Base-by-base conservation (phyloP, 306 rosid genomes). In the Hippophae tibetana region DNA sequence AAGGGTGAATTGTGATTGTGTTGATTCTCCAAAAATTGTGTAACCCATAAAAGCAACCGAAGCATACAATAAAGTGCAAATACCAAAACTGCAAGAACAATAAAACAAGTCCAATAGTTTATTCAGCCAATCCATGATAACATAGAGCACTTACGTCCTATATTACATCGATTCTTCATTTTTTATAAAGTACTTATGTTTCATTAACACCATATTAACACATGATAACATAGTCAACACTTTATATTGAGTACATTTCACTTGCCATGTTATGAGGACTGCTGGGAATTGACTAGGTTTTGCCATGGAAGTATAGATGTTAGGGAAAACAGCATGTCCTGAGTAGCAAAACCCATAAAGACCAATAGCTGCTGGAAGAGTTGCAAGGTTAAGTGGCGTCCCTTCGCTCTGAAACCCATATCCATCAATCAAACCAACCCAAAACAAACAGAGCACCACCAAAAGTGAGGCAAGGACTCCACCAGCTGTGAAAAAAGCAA, bases 311-410 rank as follows among this genome's bases (percentile, higher is more conserved):
- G 89, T 79, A 55, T 90, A 90, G 70, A 90, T 90, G 78, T 90
- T 90, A 5, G 97, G 97, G 73, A 90, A 87, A 47, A 90, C 97
- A 42, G 96, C 97, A 64, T 90, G 97, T 59, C 97, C 97, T 9
- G 97, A 90, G 79, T 87, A 90, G 82, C 97, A 90, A 82, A 73
- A 90, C 41, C 97, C 97, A 18, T 90, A 90, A 47, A 90, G 97
- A 71, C 97, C 97, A n/a, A 90, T 45, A 50, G 96, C 90, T 54
- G 87, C 97, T 46, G 97, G 97, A 58, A 90, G 76, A 48, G 87
- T 77, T 64, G 76, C 74, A 56, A 90, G 81, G 69, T 87, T 90
- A 64, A 90, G 74, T 43, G 86, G 57, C 18, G 95, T 79, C 64
- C 87, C 95, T 57, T 76, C 69, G 74, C 69, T 77, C 10, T 81